Evolutionary conservation across 441 rosid genomes (phyloP), one percentile per base, ranked within the genome.

Genomic region (Erysimum pusillum): DNA sequence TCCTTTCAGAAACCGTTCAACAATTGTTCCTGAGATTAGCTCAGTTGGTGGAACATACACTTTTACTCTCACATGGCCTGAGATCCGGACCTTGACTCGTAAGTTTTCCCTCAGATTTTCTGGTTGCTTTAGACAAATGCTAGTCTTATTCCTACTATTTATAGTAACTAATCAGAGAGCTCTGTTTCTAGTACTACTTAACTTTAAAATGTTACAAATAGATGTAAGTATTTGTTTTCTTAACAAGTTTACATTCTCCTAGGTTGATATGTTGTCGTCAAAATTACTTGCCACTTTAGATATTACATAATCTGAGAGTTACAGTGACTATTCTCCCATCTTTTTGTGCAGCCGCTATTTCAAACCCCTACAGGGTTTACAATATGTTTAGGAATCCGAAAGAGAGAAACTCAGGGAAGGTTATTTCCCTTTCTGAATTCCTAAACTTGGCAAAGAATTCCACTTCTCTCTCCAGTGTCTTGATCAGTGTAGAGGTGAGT

Each of bases 401-500:
- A 2, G 32, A 52, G 77, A 79, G 6, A 79, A 76, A 8, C 73
- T 79, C 60, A 54, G 96, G 96, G 68, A 82, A 53, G 2, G 79
- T 92, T 59, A 32, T 84, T 12, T 77, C 86, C 1, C 81, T 90
- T 64, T 68, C 85, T 9, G 92, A 87, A 8, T 92, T 92, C 81
- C 82, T 90, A 42, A 80, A 45, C 71, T 51, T 88, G 87, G 88
- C 92, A 20, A 91, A 84, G 76, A 85, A 71, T 70, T 31, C 87
- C 32, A 76, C 69, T 45, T 77, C 92, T 69, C 84, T 92, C 71
- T 65, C 89, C 17, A 91, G 96, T 45, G 83, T 92, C 74, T 83
- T 86, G 83, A 85, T 92, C 72, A 78, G 83, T 73, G 84, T 91
- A 61, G 94, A 89, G 88, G 98, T 92, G 69, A 77, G 82, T 61